A percentile compares a stretch with the other conserved stretches of the same genome.
Conservation (phyloP, 2,329 filamentous ascomycete genomes). For the Neonectria ditissima region DNA sequence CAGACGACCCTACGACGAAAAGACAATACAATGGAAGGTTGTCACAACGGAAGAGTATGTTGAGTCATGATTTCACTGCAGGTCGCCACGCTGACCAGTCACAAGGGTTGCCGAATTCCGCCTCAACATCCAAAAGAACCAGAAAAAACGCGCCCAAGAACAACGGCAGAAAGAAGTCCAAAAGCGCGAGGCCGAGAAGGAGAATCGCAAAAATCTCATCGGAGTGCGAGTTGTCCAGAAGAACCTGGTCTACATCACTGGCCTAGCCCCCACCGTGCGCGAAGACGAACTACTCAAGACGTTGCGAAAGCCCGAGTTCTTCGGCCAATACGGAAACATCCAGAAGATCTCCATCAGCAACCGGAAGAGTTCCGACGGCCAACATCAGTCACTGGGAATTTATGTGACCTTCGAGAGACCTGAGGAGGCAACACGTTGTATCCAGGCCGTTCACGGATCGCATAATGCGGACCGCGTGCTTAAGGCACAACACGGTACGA, state of each 20-base stretch:
- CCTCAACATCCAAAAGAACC: constrained; percentile 85
- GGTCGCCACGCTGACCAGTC: constrained; percentile 36
- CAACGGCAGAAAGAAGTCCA: constrained; percentile 93
- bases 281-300: constrained; percentile 95
- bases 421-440: constrained; percentile 89
- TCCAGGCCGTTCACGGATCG: constrained; percentile 91
- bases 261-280: constrained; percentile 88
- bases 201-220: constrained; percentile 94
- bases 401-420: constrained; percentile 98
- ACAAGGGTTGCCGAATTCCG: constrained; percentile 78
- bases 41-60: constrained; percentile 94
- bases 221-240: constrained; percentile 97
- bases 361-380: constrained; percentile 79
- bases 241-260: constrained; percentile 98
- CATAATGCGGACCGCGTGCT: constrained; percentile 89
- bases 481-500: constrained; percentile 85
- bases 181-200: constrained; percentile 94
- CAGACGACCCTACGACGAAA: constrained; percentile 93
- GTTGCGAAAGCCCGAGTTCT: constrained; percentile 90
- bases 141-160: constrained; percentile 87
- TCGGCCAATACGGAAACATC: constrained; percentile 98
- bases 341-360: constrained; percentile 99
- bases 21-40: constrained; percentile 96
- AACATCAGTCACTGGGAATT: constrained; percentile 91
- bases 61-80: constrained; percentile 12